A percentile compares a stretch with the other conserved stretches of the same genome.
phyloP scores from a whole-genome alignment of 1,284 basidiomycete species.

The Ceratobasidium sp. region DNA sequence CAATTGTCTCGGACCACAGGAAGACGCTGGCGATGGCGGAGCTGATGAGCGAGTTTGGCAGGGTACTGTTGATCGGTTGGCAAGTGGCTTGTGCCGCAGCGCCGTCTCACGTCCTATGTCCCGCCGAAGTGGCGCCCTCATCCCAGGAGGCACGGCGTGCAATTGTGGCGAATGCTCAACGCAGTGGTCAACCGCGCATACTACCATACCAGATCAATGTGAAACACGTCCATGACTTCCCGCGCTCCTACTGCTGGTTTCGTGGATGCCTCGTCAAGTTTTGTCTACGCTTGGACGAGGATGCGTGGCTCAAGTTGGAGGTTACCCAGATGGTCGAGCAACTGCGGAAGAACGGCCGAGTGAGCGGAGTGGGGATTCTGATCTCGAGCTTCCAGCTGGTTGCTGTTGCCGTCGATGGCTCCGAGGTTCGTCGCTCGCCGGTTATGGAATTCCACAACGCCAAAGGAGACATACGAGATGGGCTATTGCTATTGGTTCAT shows the following conservation, averaged over 20 bases:
- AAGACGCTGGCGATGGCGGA: not conserved
- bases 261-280: conserved; percentile 13
- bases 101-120: not conserved
- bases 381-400: conserved; percentile 11
- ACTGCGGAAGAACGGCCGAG: not conserved
- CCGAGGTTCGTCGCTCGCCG: conserved; percentile 14
- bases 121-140: not conserved
- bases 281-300: not conserved
- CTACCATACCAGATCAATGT: not conserved
- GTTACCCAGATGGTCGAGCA: not conserved
- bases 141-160: not conserved
- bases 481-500: not conserved
- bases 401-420: conserved; percentile 2
- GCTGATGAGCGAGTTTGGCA: not conserved
- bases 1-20: not conserved
- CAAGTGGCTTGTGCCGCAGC: not conserved
- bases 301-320: not conserved
- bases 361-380: not conserved
- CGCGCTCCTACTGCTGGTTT: conserved; percentile 2
- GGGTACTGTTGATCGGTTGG: not conserved
- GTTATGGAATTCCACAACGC: conserved; percentile 2
- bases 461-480: conserved; percentile 5
- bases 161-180: not conserved
- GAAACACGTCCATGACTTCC: not conserved
- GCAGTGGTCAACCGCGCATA: not conserved